phyloP scores from a whole-genome alignment of 768 basidiomycete species.

The Russula olivacea region DNA sequence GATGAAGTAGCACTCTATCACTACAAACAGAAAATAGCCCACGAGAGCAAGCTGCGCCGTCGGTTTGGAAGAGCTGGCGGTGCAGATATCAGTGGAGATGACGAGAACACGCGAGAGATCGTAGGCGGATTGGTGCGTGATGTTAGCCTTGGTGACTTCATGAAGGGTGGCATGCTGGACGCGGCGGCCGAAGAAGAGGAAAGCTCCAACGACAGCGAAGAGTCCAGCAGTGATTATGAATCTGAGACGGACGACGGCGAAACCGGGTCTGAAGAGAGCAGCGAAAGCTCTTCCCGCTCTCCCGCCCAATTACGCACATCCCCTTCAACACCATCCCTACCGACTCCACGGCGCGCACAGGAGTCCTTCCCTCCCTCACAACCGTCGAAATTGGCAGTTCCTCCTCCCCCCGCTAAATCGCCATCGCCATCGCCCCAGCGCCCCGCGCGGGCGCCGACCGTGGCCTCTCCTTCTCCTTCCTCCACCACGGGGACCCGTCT shows the following conservation, averaged over 20 bases:
- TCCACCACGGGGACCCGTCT: slow-evolving; percentile 17
- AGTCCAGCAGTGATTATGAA: slow-evolving; percentile 32
- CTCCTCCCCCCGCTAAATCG: neutral
- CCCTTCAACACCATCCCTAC: neutral
- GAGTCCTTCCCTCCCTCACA: slow-evolving; percentile 1
- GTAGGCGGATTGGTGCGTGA: slow-evolving; percentile 78
- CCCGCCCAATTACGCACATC: neutral
- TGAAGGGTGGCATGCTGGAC: slow-evolving; percentile 73
- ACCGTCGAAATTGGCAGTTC: neutral
- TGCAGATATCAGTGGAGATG: slow-evolving; percentile 60
- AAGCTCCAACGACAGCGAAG: slow-evolving; percentile 44
- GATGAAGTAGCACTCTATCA: slow-evolving; percentile 89
- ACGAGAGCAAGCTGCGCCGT: slow-evolving; percentile 87
- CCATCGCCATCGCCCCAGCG: slow-evolving; percentile 16
- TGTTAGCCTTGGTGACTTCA: slow-evolving; percentile 74
- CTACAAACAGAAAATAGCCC: slow-evolving; percentile 87
- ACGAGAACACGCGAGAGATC: slow-evolving; percentile 76
- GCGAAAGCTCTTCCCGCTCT: slow-evolving; percentile 11
- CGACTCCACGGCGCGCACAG: neutral
- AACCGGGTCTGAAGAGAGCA: slow-evolving; percentile 18
- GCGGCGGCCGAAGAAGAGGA: slow-evolving; percentile 60
- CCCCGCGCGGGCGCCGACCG: slow-evolving; percentile 14
- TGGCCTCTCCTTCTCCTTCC: slow-evolving; percentile 11
- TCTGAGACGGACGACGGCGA: slow-evolving; percentile 39
- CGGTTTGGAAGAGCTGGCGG: slow-evolving; percentile 59